Percentiles rank a stretch among this genome's conserved stretches.
Conservation (phyloP, 2,329 filamentous ascomycete genomes). For the Alternaria brassicae region DNA sequence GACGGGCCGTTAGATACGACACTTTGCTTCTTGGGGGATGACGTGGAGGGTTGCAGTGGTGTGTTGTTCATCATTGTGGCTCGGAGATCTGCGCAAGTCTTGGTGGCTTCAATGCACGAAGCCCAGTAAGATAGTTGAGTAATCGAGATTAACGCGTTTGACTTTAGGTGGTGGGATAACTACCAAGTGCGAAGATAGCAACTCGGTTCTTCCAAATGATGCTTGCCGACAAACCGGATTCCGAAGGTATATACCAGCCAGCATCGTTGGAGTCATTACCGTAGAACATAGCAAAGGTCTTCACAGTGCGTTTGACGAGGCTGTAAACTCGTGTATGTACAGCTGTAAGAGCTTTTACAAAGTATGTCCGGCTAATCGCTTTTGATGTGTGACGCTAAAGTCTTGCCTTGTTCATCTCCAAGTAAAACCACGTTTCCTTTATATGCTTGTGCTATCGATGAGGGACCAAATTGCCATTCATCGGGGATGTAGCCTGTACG, state of each 20-base stretch:
- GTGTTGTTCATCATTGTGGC: slow-evolving; percentile 1
- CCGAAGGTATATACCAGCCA: neutral
- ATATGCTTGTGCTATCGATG: neutral
- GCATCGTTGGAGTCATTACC: neutral
- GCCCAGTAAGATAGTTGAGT: neutral
- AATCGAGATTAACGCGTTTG: neutral
- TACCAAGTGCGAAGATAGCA: neutral
- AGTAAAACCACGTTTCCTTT: neutral
- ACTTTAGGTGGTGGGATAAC: neutral
- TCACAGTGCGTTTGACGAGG: neutral
- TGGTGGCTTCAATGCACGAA: neutral
- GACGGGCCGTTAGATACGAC: slow-evolving; percentile 9
- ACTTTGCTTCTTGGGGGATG: neutral
- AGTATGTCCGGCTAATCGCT: neutral
- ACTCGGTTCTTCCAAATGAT: neutral
- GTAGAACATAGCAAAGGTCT: neutral
- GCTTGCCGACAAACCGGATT: neutral
- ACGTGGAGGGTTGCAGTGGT: slow-evolving; percentile 6
- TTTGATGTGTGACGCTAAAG: neutral
- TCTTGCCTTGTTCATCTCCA: neutral
- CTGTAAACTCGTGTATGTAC: neutral
- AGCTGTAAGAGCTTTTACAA: neutral
- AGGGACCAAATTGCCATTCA: neutral
- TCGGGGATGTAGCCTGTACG: neutral
- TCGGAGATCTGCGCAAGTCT: neutral